Evolutionary conservation across 2,329 filamentous ascomycete species (phyloP), one percentile per base, ranked within the genome.

Genomic region (Penicillium sumatraense): DNA sequence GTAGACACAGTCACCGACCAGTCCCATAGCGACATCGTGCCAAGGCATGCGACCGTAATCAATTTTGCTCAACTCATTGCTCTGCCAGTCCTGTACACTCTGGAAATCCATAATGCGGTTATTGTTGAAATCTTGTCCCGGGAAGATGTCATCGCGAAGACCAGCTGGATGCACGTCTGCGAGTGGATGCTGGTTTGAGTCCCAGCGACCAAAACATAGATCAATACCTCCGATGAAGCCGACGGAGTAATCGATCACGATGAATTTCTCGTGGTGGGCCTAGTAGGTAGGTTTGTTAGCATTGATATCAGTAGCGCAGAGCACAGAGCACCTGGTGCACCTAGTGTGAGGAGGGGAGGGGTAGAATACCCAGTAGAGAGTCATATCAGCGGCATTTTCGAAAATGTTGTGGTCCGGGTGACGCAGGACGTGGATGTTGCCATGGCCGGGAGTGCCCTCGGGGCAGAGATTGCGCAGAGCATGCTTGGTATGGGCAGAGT

Each of bases 71-170:
- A 98, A 80, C 71, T 96, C 91, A 63, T 99, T 98, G 47, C 89
- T 85, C 73, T 95, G 91, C 93, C 93, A 98, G 69, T 97, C 89
- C 26, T 90, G 74, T 1, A 98, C 95, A 27, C 88, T 89, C 65
- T 97, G 83, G 72, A 98, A 99, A 68, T 99, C 95, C 88, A 96
- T 90, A 64, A 98, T 88, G 33, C 93, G 86, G 72, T 96, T 97
- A 75, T 98, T 98, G 75, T 98, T 98, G 80, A 96, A 98, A 68
- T 99, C 95, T 70, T 99, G 95, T 0, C 95, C 95, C 0, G 95
- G 93, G 82, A 91, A 99, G 18, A 97, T 81, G 72, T 97, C 93
- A 51, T 93, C 86, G 13, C 84, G 80, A 16, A 96, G 84, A 18
- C 90, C 90, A 40, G 88, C 87, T 0, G 93, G 93, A 70, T 98